phyloP scores from a whole-genome alignment of 2,329 filamentous ascomycete species.

The Basipetospora chlamydospora region DNA sequence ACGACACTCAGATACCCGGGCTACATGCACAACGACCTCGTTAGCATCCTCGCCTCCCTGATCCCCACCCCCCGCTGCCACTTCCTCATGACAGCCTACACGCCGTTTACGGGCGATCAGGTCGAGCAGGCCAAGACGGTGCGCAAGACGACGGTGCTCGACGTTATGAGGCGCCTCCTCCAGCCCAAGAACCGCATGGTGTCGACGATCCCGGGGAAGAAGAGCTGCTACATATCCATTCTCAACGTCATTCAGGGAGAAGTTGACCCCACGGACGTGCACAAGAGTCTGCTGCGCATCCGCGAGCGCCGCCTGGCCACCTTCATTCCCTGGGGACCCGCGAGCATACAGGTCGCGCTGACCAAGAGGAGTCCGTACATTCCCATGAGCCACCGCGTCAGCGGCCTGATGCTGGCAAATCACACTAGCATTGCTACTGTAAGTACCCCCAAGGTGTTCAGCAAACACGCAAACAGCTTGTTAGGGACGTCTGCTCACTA shows the following conservation, averaged over 20 bases:
- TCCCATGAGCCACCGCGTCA: slow-evolving; percentile 84
- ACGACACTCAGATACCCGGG: slow-evolving; percentile 93
- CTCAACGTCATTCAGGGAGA: slow-evolving; percentile 98
- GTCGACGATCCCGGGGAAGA: slow-evolving; percentile 85
- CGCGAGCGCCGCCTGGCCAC: slow-evolving; percentile 85
- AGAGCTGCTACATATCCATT: slow-evolving; percentile 98
- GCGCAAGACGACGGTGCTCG: slow-evolving; percentile 91
- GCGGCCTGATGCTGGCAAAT: slow-evolving; percentile 93
- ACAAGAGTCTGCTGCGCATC: slow-evolving; percentile 94
- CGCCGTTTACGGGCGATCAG: slow-evolving; percentile 90
- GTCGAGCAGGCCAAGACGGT: slow-evolving; percentile 96
- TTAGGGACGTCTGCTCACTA: not conserved
- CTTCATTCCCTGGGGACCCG: slow-evolving; percentile 97
- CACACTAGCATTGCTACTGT: slow-evolving; percentile 92
- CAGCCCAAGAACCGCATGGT: slow-evolving; percentile 99
- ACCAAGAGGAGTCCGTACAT: slow-evolving; percentile 96
- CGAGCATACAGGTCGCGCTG: slow-evolving; percentile 91
- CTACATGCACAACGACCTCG: slow-evolving; percentile 99
- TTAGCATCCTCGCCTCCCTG: slow-evolving; percentile 87
- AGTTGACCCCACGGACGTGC: slow-evolving; percentile 93
- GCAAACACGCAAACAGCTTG: not conserved
- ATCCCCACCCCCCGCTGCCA: slow-evolving; percentile 95
- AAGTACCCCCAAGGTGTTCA: slow-evolving; percentile 16
- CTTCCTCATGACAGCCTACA: slow-evolving; percentile 97
- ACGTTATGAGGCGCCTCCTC: slow-evolving; percentile 89